Conservation (phyloP, 768 basidiomycete genomes). For the Termitomyces eurrhizus region DNA sequence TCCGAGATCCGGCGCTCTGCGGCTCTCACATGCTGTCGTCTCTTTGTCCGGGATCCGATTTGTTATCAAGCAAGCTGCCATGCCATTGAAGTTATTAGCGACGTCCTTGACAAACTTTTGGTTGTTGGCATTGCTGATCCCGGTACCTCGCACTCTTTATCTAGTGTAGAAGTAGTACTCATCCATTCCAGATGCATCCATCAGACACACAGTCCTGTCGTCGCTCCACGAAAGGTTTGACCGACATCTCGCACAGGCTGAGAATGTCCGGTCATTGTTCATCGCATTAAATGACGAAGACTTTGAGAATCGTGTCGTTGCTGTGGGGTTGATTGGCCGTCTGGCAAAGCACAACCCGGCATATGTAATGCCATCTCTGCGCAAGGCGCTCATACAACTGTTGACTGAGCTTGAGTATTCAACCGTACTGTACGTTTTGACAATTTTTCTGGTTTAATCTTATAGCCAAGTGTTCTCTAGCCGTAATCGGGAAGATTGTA, state of each 20-base stretch:
- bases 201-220: slow-evolving; percentile 82
- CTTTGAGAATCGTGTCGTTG: slow-evolving; percentile 90
- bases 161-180: slow-evolving; percentile 9
- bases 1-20: slow-evolving; percentile 85
- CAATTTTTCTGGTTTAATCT: not conserved
- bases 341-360: slow-evolving; percentile 95
- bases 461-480: slow-evolving; percentile 29
- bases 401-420: slow-evolving; percentile 97
- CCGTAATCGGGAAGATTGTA: slow-evolving; percentile 88
- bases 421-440: slow-evolving; percentile 57
- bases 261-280: slow-evolving; percentile 96
- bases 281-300: slow-evolving; percentile 97
- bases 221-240: slow-evolving; percentile 93
- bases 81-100: slow-evolving; percentile 94
- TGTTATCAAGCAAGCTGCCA: slow-evolving; percentile 95
- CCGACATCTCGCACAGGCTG: slow-evolving; percentile 94
- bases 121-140: slow-evolving; percentile 97
- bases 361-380: slow-evolving; percentile 95
- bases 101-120: slow-evolving; percentile 94
- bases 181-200: slow-evolving; percentile 57
- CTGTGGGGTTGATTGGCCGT: slow-evolving; percentile 87
- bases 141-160: slow-evolving; percentile 41
- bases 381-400: slow-evolving; percentile 93
- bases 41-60: slow-evolving; percentile 94
- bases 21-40: slow-evolving; percentile 85